Evolutionary conservation across 768 basidiomycete species (phyloP), one percentile per base, ranked within the genome.

Genomic region (Auriscalpium microsporum): DNA sequence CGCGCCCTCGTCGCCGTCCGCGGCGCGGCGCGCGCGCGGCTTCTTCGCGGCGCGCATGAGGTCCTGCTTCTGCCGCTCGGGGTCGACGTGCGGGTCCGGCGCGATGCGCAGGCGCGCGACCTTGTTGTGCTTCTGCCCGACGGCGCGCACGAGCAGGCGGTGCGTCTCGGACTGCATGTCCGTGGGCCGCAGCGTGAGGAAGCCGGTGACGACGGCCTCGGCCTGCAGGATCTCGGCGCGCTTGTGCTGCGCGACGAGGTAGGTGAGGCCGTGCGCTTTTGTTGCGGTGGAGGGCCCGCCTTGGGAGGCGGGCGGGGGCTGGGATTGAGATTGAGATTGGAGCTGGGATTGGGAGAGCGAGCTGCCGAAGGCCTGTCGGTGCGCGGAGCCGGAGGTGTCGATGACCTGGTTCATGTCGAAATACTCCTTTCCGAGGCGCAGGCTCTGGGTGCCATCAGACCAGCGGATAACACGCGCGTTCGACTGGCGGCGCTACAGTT

Each of bases 371-470:
- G 78, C 74, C 58, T 84, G 75, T 55, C 86, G 79, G 52, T 84
- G 66, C 56, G 80, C 65, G 55, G 81, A 79, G 45, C 82, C 88
- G 17, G 90, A 89, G 16, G 80, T 86, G 65, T 94, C 90, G 56
- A 90, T 73, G 57, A 80, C 82, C 68, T 87, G 81, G 51, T 80
- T 83, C 50, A 98, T 83, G 72, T 97, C 94, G 71, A 94, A 98
- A 5, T 96, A 75, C 65, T 98, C 95, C 68, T 90, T 88, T 45
- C 96, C 96, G 54, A 99, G 73, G 59, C 90, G 87, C 34, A 99
- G 79, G 62, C 93, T 94, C 55, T 93, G 72, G 13, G 88, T 80
- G 14, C 95, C 95, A 67, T 99, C 96, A 7, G 94, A 96, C 96
- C 96, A 99, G 13, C 88, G 82, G 56, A 99, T 82, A 40, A 97